Evolutionary conservation across 2,329 filamentous ascomycete genomes (phyloP), one percentile per base, ranked within the genome.

Genomic region (Scedosporium minutisporum): DNA sequence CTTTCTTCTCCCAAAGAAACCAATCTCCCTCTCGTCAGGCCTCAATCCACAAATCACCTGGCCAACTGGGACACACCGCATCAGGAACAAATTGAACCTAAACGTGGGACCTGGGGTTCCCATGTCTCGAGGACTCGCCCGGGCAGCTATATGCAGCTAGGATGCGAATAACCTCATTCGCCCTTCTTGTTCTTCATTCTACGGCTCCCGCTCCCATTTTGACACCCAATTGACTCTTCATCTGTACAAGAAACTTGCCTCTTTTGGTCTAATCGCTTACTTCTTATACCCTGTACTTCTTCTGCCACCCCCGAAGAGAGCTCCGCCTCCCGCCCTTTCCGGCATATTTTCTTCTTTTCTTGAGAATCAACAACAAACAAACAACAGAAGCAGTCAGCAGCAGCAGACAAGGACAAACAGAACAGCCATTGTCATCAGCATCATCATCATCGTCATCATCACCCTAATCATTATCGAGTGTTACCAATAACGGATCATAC

Each of bases 181-280:
- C 25, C n/a, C 25, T 16, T 38, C 33, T n/a, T 33, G 12, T 10
- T 38, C 55, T 58, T 38, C 55, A 4, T 18, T 33, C 16, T 23
- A 33, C 27, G n/a, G 25, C 29, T n/a, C 18, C 42, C 57, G 12
- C 57, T 42, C 57, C 44, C 10, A 3, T 46, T 23, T 61, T 61
- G 59, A 53, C 23, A 61, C 59, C 59, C 46, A 48, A 61, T 61
- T 53, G 59, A 18, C 29, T 51, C 59, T 48, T 53, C 59, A 48
- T 33, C 29, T 61, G n/a, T 38, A 53, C 23, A 53, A 27, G 41
- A 41, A 23, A 12, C 14, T 33, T 21, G 48, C 42, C 42, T 25
- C 59, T 48, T 29, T 46, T 21, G 59, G 59, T 61, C 42, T 53
- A 23, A 27, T 18, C 44, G 16, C 21, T 21, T 23, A 61, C 59